These are phyloP conservation scores for Fraxinus platypoda DNA, from an alignment of 305 asterid species.

Conservation along the genomic window DNA sequence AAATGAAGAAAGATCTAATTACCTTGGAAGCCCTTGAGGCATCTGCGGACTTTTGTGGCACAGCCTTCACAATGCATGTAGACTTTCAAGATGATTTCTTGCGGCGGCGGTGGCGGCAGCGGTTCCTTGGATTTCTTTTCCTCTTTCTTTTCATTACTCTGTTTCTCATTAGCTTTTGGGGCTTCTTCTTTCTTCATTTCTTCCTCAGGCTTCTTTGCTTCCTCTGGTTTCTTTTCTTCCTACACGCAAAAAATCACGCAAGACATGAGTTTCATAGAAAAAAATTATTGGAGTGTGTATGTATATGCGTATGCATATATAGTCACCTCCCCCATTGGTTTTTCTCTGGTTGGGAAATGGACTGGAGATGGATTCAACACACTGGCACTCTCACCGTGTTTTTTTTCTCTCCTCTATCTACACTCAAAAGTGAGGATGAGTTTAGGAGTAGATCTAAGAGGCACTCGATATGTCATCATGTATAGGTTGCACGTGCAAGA, in stretches of 20 bases:
- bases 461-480: not conserved
- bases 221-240: constrained; percentile 1
- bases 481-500: not conserved
- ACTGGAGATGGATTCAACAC: not conserved
- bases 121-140: constrained; percentile 34
- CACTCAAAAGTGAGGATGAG: not conserved
- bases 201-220: not conserved
- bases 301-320: not conserved
- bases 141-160: constrained; percentile 19
- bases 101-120: constrained; percentile 32
- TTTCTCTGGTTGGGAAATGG: not conserved
- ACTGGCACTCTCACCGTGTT: not conserved
- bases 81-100: constrained; percentile 23
- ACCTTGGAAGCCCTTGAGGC: constrained; percentile 24
- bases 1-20: not conserved
- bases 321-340: not conserved
- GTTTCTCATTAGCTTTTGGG: not conserved
- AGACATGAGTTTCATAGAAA: not conserved
- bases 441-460: not conserved
- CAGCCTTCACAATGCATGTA: constrained; percentile 36
- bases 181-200: constrained; percentile 1
- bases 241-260: not conserved
- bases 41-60: constrained; percentile 22
- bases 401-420: not conserved
- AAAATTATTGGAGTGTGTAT: not conserved